phyloP scores from a whole-genome alignment of 371 early-diverging fungal genomes.

The Batkoa obscura region DNA sequence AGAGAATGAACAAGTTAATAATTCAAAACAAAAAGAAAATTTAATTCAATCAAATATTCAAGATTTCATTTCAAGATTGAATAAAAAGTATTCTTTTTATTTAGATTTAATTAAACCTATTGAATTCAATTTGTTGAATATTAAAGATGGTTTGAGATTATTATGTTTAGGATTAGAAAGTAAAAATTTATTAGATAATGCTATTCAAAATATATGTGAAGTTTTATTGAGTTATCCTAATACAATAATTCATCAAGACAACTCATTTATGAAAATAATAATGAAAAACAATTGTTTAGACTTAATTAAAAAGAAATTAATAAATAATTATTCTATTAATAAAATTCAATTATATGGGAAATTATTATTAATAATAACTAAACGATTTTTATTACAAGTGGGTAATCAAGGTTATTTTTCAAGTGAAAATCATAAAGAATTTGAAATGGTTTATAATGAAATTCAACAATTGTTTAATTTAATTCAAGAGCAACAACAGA shows the following conservation, averaged over 20 bases:
- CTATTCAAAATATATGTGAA: neutral
- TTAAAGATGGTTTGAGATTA: conserved; percentile 58
- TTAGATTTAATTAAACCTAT: conserved; percentile 63
- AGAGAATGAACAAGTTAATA: conserved; percentile 13
- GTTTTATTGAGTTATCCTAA: neutral
- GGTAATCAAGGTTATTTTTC: conserved; percentile 30
- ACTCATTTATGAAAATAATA: conserved; percentile 21
- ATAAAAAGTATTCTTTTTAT: conserved; percentile 29
- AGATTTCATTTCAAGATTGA: conserved; percentile 39
- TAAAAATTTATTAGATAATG: neutral
- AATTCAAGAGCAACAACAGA: conserved; percentile 41
- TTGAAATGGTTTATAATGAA: conserved; percentile 35
- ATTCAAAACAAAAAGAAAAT: conserved; percentile 28
- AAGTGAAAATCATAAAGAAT: conserved; percentile 22
- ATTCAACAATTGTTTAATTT: conserved; percentile 40
- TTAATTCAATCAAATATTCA: conserved; percentile 50
- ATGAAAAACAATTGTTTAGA: conserved; percentile 20
- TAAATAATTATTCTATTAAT: conserved; percentile 21
- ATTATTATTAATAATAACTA: conserved; percentile 32
- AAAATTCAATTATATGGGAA: conserved; percentile 44
- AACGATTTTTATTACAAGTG: conserved; percentile 25
- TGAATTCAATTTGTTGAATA: conserved; percentile 39
- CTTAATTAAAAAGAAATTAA: conserved; percentile 26
- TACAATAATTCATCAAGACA: conserved; percentile 10
- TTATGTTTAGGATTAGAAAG: conserved; percentile 8